Conservation (phyloP, 169 alveolate genomes). For the Amoebophrya sp. region DNA sequence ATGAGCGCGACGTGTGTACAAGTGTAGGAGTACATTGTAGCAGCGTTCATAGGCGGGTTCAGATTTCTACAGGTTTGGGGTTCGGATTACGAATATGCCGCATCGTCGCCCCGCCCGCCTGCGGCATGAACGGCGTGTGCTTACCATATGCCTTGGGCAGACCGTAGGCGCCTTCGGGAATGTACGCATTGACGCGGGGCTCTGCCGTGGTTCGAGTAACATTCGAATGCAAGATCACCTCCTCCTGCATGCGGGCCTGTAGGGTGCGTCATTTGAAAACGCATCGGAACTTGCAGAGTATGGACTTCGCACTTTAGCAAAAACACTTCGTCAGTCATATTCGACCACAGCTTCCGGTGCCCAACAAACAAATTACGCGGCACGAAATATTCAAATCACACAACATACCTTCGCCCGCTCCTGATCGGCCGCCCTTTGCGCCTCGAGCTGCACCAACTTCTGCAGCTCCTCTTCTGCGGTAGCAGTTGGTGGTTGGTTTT, state of each 20-base stretch:
- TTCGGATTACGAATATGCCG: constrained; percentile 68
- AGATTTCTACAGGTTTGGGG: constrained; percentile 57
- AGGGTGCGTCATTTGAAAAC: too few species aligned
- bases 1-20: too few species aligned
- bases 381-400: too few species aligned
- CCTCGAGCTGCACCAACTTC: not conserved
- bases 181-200: constrained; percentile 64
- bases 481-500: not conserved
- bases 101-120: constrained; percentile 69
- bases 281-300: too few species aligned
- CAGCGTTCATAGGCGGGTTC: too few species aligned
- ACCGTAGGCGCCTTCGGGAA: constrained; percentile 60
- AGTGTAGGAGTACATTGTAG: too few species aligned
- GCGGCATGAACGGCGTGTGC: constrained; percentile 70
- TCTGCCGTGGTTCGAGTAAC: constrained; percentile 58
- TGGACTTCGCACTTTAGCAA: too few species aligned
- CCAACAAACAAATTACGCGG: too few species aligned
- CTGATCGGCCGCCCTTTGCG: not conserved
- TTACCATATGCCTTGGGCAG: constrained; percentile 63
- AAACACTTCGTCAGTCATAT: too few species aligned
- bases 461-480: not conserved
- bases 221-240: not conserved
- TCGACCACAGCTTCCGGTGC: too few species aligned
- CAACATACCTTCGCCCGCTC: constrained; percentile 17
- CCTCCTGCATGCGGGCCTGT: constrained; percentile 24